Conservation (phyloP, 1,139 yeast species). For the Yamadazyma dushanensis region DNA sequence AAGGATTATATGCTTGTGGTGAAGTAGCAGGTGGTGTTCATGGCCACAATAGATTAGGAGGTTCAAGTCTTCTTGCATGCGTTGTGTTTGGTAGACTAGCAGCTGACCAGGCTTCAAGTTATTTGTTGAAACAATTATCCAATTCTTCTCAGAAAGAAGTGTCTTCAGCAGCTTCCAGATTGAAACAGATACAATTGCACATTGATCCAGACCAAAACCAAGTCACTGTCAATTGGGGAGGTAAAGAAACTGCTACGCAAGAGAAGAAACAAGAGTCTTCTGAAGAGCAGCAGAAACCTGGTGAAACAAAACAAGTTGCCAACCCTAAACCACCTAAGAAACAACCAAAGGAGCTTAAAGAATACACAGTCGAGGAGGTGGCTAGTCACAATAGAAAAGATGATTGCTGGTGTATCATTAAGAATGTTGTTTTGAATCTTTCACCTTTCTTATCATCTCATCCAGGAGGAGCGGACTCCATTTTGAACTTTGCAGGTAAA, state of each 20-base stretch:
- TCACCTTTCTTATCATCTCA: constrained; percentile 77
- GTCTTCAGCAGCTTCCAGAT: constrained; percentile 30
- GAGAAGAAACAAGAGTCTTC: not conserved
- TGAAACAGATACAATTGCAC: constrained; percentile 46
- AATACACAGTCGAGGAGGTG: constrained; percentile 54
- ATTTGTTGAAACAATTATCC: constrained; percentile 32
- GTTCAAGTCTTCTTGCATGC: constrained; percentile 74
- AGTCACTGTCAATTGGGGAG: constrained; percentile 33
- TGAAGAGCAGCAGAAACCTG: not conserved
- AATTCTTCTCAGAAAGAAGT: constrained; percentile 3
- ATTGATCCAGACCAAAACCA: constrained; percentile 39
- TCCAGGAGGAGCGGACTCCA: constrained; percentile 84
- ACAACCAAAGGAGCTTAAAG: constrained; percentile 20
- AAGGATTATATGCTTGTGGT: constrained; percentile 74
- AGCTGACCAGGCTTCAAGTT: constrained; percentile 47
- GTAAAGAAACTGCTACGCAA: constrained; percentile 4
- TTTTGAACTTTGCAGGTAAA: constrained; percentile 79
- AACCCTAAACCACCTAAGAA: not conserved
- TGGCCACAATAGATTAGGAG: constrained; percentile 76
- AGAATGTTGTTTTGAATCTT: constrained; percentile 81
- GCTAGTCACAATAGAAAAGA: constrained; percentile 59
- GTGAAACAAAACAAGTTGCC: not conserved
- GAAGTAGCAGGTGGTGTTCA: constrained; percentile 85
- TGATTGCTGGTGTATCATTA: constrained; percentile 87
- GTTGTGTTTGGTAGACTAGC: constrained; percentile 77